phyloP scores from a whole-genome alignment of 768 basidiomycete species.

The Clavulina sp. region DNA sequence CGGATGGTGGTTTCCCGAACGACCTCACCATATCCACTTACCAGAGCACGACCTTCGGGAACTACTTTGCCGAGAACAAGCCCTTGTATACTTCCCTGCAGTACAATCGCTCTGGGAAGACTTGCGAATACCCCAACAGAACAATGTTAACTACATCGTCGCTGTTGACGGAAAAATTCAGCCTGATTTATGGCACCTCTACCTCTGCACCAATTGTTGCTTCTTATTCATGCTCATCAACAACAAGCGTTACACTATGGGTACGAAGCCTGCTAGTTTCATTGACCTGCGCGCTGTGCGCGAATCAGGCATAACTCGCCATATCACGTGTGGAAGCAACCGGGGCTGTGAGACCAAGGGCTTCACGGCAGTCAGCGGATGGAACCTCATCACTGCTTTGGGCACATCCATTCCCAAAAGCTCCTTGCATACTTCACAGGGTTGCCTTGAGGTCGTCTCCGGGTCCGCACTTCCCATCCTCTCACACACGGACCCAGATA shows the following conservation, averaged over 20 bases:
- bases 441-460: neutral
- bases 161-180: constrained; percentile 18
- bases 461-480: too few relatives aligned
- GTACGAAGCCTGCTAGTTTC: constrained; percentile 20
- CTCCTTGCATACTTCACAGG: neutral
- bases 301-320: too few relatives aligned
- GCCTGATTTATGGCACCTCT: constrained; percentile 22
- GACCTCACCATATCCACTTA: constrained; percentile 25
- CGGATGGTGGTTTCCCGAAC: constrained; percentile 27
- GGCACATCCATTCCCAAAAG: constrained; percentile 4
- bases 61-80: constrained; percentile 8
- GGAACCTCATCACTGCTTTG: constrained; percentile 4
- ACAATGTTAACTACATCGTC: constrained; percentile 4
- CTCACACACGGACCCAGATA: too few relatives aligned
- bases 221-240: constrained; percentile 22
- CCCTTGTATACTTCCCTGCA: constrained; percentile 10
- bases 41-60: constrained; percentile 9
- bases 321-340: constrained; percentile 13
- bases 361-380: constrained; percentile 5
- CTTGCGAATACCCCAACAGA: constrained; percentile 10
- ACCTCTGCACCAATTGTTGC: constrained; percentile 23
- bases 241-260: constrained; percentile 21
- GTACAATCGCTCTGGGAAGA: constrained; percentile 11
- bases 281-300: too few relatives aligned
- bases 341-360: constrained; percentile 9